These are phyloP conservation scores for Hypomontagnella monticulosa DNA, from an alignment of 495 filamentous ascomycete genomes.

Conservation along the genomic window DNA sequence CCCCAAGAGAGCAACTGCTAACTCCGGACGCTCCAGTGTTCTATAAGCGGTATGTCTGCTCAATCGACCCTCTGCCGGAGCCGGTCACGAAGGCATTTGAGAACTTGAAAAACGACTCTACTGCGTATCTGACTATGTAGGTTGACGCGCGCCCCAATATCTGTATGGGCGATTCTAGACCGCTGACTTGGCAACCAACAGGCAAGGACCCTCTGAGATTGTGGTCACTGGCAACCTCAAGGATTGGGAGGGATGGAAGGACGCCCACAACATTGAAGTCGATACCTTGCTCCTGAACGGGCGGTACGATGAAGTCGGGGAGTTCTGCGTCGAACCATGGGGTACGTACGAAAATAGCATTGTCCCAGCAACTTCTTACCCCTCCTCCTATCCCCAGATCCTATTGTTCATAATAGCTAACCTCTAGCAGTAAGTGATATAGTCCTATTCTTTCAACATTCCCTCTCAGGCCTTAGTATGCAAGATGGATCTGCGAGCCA, in stretches of 20 bases:
- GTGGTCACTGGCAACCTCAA: constrained; percentile 55
- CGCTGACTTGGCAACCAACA: constrained; percentile 27
- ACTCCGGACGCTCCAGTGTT: constrained; percentile 44
- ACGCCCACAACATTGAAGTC: constrained; percentile 55
- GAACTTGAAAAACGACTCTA: constrained; percentile 54
- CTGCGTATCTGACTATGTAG: constrained; percentile 59
- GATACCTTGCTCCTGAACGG: constrained; percentile 61
- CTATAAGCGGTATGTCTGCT: constrained; percentile 54
- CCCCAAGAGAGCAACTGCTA: constrained; percentile 44
- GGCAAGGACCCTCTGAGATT: constrained; percentile 62
- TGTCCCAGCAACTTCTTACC: background rate
- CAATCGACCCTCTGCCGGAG: constrained; percentile 52
- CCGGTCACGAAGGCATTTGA: constrained; percentile 44
- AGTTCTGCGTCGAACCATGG: constrained; percentile 50
- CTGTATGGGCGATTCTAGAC: background rate
- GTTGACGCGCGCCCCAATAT: background rate
- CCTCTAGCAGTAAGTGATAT: too few species aligned
- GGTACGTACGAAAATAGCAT: background rate
- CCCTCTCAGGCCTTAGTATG: background rate
- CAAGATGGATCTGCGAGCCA: background rate
- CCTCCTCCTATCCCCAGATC: background rate
- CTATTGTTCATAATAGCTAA: too few species aligned
- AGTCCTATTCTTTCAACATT: background rate
- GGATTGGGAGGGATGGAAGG: constrained; percentile 51
- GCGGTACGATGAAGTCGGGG: constrained; percentile 59